Conservation (phyloP, 2,329 filamentous ascomycete species). For the Clarireedia homoeocarpa region DNA sequence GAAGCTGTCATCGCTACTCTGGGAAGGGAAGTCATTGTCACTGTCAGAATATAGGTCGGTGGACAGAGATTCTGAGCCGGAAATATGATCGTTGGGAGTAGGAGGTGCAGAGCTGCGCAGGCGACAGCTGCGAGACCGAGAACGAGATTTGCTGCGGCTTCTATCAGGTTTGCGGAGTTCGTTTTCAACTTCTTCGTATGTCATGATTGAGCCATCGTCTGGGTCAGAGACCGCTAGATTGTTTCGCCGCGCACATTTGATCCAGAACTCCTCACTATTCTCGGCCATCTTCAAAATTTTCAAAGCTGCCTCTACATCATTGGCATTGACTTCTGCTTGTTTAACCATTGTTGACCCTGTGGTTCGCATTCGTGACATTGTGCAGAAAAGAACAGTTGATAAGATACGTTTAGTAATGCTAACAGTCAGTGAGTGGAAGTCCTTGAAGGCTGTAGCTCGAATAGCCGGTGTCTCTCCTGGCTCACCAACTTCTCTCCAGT, state of each 20-base stretch:
- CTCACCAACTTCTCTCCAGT: conserved; percentile 58
- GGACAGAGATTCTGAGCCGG: not conserved
- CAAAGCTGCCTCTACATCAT: conserved; percentile 44
- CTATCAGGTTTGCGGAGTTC: conserved; percentile 16
- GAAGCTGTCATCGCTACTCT: not conserved
- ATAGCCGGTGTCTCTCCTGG: conserved; percentile 54
- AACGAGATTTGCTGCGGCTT: conserved; percentile 11
- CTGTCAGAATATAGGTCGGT: not conserved
- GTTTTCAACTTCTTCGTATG: conserved; percentile 31
- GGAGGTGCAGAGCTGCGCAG: not conserved
- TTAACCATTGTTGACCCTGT: conserved; percentile 25
- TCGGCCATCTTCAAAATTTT: conserved; percentile 43
- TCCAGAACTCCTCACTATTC: conserved; percentile 43
- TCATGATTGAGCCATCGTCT: conserved; percentile 20
- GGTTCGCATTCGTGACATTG: conserved; percentile 59
- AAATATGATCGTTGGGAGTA: not conserved
- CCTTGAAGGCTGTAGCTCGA: conserved; percentile 65
- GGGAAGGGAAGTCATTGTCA: not conserved
- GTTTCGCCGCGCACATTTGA: conserved; percentile 42
- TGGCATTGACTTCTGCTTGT: conserved; percentile 19
- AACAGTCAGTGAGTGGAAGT: conserved; percentile 62
- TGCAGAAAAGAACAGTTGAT: conserved; percentile 60
- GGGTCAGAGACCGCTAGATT: conserved; percentile 41
- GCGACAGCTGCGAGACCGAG: conserved; percentile 13
- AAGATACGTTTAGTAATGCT: conserved; percentile 65